Conservation (phyloP, 805 yeast species). For the Wickerhamiella occidentalis region DNA sequence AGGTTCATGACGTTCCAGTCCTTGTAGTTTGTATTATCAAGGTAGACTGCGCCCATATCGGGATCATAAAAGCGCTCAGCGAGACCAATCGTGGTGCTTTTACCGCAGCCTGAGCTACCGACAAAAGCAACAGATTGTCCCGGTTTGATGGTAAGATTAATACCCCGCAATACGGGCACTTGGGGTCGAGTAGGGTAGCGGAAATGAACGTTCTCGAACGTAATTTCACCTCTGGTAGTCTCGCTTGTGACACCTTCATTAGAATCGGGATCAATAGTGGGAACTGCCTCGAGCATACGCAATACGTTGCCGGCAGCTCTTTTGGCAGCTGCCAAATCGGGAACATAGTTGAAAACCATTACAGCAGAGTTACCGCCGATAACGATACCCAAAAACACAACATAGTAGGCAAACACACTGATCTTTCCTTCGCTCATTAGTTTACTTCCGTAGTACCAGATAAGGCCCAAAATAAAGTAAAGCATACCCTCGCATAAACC, state of each 20-base stretch:
- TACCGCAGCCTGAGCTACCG: slow-evolving; percentile 54
- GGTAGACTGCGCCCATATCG: slow-evolving; percentile 32
- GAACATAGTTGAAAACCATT: slow-evolving; percentile 30
- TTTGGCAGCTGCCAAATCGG: slow-evolving; percentile 34
- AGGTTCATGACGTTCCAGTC: slow-evolving; percentile 35
- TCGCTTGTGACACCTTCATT: slow-evolving; percentile 25
- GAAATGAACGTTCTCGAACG: slow-evolving; percentile 47
- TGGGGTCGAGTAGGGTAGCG: slow-evolving; percentile 50
- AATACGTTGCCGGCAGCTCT: slow-evolving; percentile 28
- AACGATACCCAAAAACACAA: slow-evolving; percentile 19
- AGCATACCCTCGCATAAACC: slow-evolving; percentile 23
- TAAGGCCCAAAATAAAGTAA: slow-evolving; percentile 20
- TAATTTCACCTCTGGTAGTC: slow-evolving; percentile 39
- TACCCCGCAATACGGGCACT: slow-evolving; percentile 38
- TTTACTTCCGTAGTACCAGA: slow-evolving; percentile 25
- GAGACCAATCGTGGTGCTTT: slow-evolving; percentile 44
- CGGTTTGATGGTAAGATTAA: slow-evolving; percentile 37
- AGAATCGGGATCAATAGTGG: slow-evolving; percentile 27
- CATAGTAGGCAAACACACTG: slow-evolving; percentile 19
- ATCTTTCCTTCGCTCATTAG: slow-evolving; percentile 18
- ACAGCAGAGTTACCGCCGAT: slow-evolving; percentile 13
- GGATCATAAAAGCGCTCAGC: slow-evolving; percentile 29
- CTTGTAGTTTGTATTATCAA: slow-evolving; percentile 36
- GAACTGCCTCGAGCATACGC: slow-evolving; percentile 25
- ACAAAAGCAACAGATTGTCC: slow-evolving; percentile 53